Evolutionary conservation across 345 rosid genomes (phyloP), one percentile per base, ranked within the genome.

Genomic region (Lumnitzera littorea): DNA sequence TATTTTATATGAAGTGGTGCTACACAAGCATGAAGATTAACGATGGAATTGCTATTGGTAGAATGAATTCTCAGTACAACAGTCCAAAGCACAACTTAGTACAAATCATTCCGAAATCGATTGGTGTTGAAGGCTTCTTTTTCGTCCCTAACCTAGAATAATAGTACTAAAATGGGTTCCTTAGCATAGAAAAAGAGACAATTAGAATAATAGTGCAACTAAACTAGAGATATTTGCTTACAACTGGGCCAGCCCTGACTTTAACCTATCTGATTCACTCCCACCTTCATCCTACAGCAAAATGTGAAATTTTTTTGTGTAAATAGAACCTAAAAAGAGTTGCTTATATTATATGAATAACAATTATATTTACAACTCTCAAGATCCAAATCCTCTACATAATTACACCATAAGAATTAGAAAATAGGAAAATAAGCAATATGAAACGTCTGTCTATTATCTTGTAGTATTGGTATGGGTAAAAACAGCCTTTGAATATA

Each of bases 91-190:
- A 20, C 20, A 20, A 20, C 20, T 20, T 82, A 59, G 98, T 96
- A 69, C 98, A 92, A 64, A 96, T 96, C 68, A 92, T 82, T 24
- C 85, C 77, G 57, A 88, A 87, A 46, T 79, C 85, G 59, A 73
- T 66, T 24, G 89, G 83, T 48, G 94, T 92, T 58, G 89, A 95
- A 6, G 89, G 86, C 98, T 96, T 89, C 57, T 87, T 94, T 74
- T 61, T 60, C 41, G 87, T 80, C 10, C 98, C 98, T 24, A 80
- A 91, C 65, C 20, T 20, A 20, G 20, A 20, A 20, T 20, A 20
- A 20, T 20, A 20, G 20, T 20, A 20, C 20, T 20, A 20, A 20
- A 20, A 73, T 70, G 51, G 98, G 94, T 67, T 80, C 72, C 55
- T 61, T 74, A 53, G 84, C 80, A 96, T 92, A 82, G 64, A 55